Percentiles rank a stretch among this genome's conserved stretches.
Evolutionary conservation across 129 eudicot species (phyloP).

Genomic region (Helianthus annuus): HanXRQr2.0-SUNRISE NC_035434.2:52308501-52309000

Average conservation of each 20-base stretch:
- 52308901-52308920: constrained; percentile 89
- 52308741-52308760: not conserved
- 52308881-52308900: constrained; percentile 31
- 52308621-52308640: too few species aligned
- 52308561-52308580: too few species aligned
- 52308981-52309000: constrained; percentile 44
- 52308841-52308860: constrained; percentile 47
- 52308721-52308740: too few species aligned
- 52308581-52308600: too few species aligned
- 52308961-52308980: constrained; percentile 85
- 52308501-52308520: too few species aligned
- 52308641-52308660: too few species aligned
- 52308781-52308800: not conserved
- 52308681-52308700: too few species aligned
- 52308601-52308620: too few species aligned
- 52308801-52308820: constrained; percentile 96
- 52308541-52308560: too few species aligned
- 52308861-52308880: constrained; percentile 11
- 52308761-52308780: constrained; percentile 1
- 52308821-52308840: constrained; percentile 66
- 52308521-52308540: too few species aligned
- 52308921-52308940: constrained; percentile 61
- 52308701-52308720: too few species aligned
- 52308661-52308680: too few species aligned
- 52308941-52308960: constrained; percentile 43